phyloP scores from a whole-genome alignment of 805 yeast genomes.

The Candida vartiovaarae region DNA sequence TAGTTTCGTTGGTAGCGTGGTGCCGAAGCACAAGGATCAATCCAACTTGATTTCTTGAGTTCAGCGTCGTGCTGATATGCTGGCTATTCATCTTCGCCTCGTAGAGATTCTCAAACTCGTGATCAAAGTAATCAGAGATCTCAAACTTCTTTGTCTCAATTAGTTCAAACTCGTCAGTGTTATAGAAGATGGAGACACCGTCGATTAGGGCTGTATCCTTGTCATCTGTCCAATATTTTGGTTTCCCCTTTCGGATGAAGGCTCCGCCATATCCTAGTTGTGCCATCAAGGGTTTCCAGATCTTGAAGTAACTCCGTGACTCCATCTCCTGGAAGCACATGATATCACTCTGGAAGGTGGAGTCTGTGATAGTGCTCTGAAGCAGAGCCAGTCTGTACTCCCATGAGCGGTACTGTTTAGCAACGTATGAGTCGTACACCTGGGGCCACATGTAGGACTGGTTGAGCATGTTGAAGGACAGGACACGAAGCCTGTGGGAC shows the following conservation, averaged over 20 bases:
- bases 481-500: slow-evolving; percentile 22
- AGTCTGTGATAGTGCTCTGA: slow-evolving; percentile 27
- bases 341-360: slow-evolving; percentile 38
- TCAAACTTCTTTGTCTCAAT: slow-evolving; percentile 28
- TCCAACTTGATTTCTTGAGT: slow-evolving; percentile 50
- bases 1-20: slow-evolving; percentile 28
- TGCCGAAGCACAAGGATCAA: slow-evolving; percentile 43
- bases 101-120: slow-evolving; percentile 8
- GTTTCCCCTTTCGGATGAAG: slow-evolving; percentile 43
- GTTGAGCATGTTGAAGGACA: slow-evolving; percentile 41
- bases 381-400: slow-evolving; percentile 38
- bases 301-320: slow-evolving; percentile 29
- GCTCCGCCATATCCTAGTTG: slow-evolving; percentile 37
- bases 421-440: slow-evolving; percentile 45
- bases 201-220: slow-evolving; percentile 38
- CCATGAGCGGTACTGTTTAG: slow-evolving; percentile 42
- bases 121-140: slow-evolving; percentile 18
- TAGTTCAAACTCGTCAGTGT: slow-evolving; percentile 38
- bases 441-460: slow-evolving; percentile 56
- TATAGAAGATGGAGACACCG: slow-evolving; percentile 52
- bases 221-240: slow-evolving; percentile 44
- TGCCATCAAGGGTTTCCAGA: slow-evolving; percentile 32
- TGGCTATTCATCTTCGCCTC: slow-evolving; percentile 7
- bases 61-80: slow-evolving; percentile 28
- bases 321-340: slow-evolving; percentile 58